phyloP scores from a whole-genome alignment of 2,329 filamentous ascomycete genomes.

The Cercospora sp. region DNA sequence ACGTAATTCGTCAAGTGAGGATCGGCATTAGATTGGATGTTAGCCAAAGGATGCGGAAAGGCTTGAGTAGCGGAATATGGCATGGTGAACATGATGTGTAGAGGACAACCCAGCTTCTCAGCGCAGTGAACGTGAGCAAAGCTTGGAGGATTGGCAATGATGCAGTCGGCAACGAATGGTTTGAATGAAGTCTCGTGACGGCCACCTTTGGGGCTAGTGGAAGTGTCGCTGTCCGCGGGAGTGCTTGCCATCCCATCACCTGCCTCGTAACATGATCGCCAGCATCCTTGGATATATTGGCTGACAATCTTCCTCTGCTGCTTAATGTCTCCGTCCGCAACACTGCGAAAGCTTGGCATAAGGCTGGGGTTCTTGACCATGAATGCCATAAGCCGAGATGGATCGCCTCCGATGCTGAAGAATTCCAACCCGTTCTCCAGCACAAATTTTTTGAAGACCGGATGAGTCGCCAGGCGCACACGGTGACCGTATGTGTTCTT shows the following conservation, averaged over 20 bases:
- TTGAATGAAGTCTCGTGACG: constrained; percentile 42
- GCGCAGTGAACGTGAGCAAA: constrained; percentile 76
- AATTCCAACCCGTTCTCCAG: constrained; percentile 53
- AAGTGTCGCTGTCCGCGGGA: constrained; percentile 45
- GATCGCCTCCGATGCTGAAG: constrained; percentile 55
- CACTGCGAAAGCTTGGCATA: constrained; percentile 76
- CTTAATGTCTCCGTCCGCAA: constrained; percentile 74
- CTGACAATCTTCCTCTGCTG: constrained; percentile 73
- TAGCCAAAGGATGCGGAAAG: constrained; percentile 83
- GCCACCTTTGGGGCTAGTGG: constrained; percentile 44
- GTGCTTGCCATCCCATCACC: constrained; percentile 60
- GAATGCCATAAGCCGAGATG: constrained; percentile 64
- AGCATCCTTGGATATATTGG: constrained; percentile 79
- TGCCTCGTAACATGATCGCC: constrained; percentile 80
- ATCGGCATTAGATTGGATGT: constrained; percentile 76
- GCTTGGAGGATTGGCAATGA: constrained; percentile 75
- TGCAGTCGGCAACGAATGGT: constrained; percentile 81
- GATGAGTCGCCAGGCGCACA: constrained; percentile 52
- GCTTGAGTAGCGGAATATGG: constrained; percentile 83
- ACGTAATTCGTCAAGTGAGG: constrained; percentile 77
- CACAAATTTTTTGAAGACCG: constrained; percentile 51
- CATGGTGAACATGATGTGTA: constrained; percentile 94
- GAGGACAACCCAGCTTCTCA: constrained; percentile 70
- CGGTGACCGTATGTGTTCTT: constrained; percentile 52
- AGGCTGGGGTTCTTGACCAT: constrained; percentile 89